These are phyloP conservation scores for Acanthamoeba triangularis DNA, from an alignment of 208 protist species.

Conservation along the genomic window DNA sequence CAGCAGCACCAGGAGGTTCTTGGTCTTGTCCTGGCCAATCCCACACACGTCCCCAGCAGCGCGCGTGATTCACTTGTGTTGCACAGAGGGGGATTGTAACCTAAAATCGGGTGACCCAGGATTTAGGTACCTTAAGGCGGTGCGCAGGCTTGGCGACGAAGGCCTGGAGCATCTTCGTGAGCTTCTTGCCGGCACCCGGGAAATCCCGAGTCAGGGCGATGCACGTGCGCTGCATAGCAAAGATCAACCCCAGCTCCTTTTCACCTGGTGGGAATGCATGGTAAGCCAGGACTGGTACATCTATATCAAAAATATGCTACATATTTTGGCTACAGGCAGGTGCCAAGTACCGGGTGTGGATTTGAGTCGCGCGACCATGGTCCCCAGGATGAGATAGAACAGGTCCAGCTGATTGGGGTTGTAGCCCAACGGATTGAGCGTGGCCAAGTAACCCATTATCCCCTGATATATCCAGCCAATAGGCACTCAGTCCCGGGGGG, in stretches of 20 bases:
- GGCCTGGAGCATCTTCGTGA: not conserved
- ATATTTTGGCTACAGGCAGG: too few species aligned
- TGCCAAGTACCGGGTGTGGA: slow-evolving; percentile 14
- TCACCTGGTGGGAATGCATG: slow-evolving; percentile 78
- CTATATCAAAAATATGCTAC: too few species aligned
- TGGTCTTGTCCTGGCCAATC: slow-evolving; percentile 13
- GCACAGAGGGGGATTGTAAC: too few species aligned
- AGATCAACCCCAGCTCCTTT: slow-evolving; percentile 66
- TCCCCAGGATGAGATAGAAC: slow-evolving; percentile 76
- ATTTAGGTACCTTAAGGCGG: slow-evolving; percentile 38
- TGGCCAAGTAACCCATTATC: slow-evolving; percentile 80
- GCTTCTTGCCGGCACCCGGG: not conserved
- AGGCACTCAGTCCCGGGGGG: too few species aligned
- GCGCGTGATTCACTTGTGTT: too few species aligned
- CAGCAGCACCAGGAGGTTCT: slow-evolving; percentile 43
- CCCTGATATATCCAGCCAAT: not conserved
- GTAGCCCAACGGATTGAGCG: slow-evolving; percentile 82
- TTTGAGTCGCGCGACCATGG: slow-evolving; percentile 63
- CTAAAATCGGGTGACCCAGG: too few species aligned
- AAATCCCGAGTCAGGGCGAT: not conserved
- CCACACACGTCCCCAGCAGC: too few species aligned
- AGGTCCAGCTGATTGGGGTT: slow-evolving; percentile 76
- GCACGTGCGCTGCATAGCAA: slow-evolving; percentile 79
- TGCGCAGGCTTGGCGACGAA: not conserved
- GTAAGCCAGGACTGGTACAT: too few species aligned